These are phyloP conservation scores for Yarrowia sp. DNA, from an alignment of 805 yeast species.

Conservation along the genomic window DNA sequence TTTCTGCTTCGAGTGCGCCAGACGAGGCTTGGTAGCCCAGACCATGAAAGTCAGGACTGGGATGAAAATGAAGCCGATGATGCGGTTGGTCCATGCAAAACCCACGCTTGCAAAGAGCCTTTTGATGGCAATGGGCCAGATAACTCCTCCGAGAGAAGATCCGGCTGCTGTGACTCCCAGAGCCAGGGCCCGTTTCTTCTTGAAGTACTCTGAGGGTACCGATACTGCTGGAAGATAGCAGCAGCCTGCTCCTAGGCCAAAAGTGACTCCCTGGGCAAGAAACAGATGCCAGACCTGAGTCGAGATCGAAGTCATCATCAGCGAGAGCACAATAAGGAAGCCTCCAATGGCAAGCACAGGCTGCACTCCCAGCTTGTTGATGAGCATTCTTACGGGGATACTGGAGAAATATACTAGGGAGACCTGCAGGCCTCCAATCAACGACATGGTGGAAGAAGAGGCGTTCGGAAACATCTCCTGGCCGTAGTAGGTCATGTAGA, in stretches of 20 bases:
- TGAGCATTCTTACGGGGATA: conserved; percentile 42
- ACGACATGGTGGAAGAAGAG: conserved; percentile 47
- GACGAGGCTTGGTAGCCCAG: conserved; percentile 25
- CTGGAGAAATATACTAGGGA: conserved; percentile 43
- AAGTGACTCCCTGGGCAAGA: conserved; percentile 52
- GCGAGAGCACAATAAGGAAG: conserved; percentile 45
- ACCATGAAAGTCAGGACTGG: conserved; percentile 25
- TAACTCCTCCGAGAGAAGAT: conserved; percentile 51
- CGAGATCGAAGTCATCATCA: conserved; percentile 49
- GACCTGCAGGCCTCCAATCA: conserved; percentile 56
- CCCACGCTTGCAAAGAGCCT: conserved; percentile 47
- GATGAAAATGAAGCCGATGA: conserved; percentile 46
- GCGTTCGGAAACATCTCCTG: conserved; percentile 44
- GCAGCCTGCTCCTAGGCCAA: conserved; percentile 50
- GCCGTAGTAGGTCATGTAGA: conserved; percentile 53
- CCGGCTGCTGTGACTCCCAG: conserved; percentile 51
- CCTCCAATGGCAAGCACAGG: conserved; percentile 46
- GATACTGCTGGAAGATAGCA: conserved; percentile 48
- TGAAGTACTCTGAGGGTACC: conserved; percentile 51
- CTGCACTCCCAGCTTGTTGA: conserved; percentile 47
- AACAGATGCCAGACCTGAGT: conserved; percentile 50
- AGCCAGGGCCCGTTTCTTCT: conserved; percentile 46
- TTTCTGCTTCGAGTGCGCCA: background rate
- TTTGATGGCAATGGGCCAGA: conserved; percentile 33
- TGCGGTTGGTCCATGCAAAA: conserved; percentile 53